Percentiles rank a stretch among this genome's conserved stretches.
Evolutionary conservation across 768 basidiomycete genomes (phyloP).

Genomic region (Cytidiella melzeri): DNA sequence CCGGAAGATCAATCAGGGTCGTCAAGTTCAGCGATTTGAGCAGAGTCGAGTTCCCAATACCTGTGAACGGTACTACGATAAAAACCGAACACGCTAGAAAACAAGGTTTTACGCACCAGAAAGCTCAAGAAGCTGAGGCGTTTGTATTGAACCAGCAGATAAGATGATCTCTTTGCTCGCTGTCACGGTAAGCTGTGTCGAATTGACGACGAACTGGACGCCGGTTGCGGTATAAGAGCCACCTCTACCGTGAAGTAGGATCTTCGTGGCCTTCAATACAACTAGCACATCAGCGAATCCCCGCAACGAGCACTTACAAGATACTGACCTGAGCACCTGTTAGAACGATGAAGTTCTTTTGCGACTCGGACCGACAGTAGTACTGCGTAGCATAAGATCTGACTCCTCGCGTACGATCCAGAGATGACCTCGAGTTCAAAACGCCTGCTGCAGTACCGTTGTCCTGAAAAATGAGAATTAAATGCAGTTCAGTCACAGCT

Average conservation of each 20-base stretch:
- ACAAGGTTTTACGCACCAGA: conserved; percentile 31
- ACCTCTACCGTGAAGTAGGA: neutral
- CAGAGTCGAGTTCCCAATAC: conserved; percentile 42
- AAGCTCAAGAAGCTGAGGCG: conserved; percentile 42
- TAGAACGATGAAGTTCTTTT: neutral
- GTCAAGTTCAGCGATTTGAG: conserved; percentile 42
- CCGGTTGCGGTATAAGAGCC: neutral
- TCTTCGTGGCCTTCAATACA: neutral
- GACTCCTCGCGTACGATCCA: neutral
- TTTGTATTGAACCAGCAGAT: conserved; percentile 26
- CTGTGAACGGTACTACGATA: neutral
- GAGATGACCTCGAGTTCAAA: neutral
- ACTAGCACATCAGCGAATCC: too few species aligned
- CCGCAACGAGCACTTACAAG: too few species aligned
- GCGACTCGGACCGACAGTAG: conserved; percentile 1
- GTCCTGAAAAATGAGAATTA: neutral
- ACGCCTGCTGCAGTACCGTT: conserved; percentile 1
- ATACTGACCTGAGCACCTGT: neutral
- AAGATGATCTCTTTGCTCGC: conserved; percentile 48
- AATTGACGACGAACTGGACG: neutral
- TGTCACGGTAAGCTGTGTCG: conserved; percentile 29
- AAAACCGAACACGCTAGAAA: neutral
- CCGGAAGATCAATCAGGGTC: conserved; percentile 39
- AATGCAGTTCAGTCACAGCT: neutral
- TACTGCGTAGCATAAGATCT: neutral